These are phyloP conservation scores for Penicillium flavigenum DNA, from an alignment of 495 filamentous ascomycete species.

Conservation along the genomic window DNA sequence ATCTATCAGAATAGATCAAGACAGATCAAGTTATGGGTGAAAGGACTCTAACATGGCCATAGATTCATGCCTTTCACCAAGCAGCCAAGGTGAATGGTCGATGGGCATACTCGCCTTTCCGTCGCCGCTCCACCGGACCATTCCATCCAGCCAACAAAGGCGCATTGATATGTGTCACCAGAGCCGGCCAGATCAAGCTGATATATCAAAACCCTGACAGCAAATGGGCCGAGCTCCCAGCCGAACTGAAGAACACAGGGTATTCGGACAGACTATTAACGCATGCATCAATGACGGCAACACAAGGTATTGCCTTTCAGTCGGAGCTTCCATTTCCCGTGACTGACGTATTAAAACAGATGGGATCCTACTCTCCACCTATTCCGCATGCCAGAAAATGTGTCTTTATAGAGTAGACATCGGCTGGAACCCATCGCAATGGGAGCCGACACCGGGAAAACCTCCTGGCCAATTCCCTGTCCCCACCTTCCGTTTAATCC, in stretches of 20 bases:
- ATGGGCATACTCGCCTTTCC: slow-evolving; percentile 52
- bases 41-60: slow-evolving; percentile 7
- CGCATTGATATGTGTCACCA: slow-evolving; percentile 68
- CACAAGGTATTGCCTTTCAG: slow-evolving; percentile 53
- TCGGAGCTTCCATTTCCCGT: neutral
- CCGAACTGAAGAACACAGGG: slow-evolving; percentile 67
- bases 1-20: neutral
- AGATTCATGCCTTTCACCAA: slow-evolving; percentile 54
- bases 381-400: slow-evolving; percentile 65
- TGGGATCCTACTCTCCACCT: slow-evolving; percentile 63
- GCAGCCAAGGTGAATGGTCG: slow-evolving; percentile 50
- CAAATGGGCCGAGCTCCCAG: slow-evolving; percentile 63
- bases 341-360: slow-evolving; percentile 24
- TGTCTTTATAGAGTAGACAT: slow-evolving; percentile 61
- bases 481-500: slow-evolving; percentile 44
- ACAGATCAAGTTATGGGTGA: neutral
- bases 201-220: slow-evolving; percentile 67
- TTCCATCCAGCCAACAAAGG: slow-evolving; percentile 67
- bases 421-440: slow-evolving; percentile 44
- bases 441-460: slow-evolving; percentile 38
- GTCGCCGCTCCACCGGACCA: slow-evolving; percentile 57
- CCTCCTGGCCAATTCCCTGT: slow-evolving; percentile 38
- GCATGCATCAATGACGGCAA: slow-evolving; percentile 75
- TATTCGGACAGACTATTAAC: slow-evolving; percentile 70
- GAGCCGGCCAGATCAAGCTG: slow-evolving; percentile 65